Percentiles rank a stretch among this genome's conserved stretches.
These are phyloP conservation scores for Chytriomyces sp. DNA, from an alignment of 192 early-diverging fungal species.

Conservation along the genomic window DNA sequence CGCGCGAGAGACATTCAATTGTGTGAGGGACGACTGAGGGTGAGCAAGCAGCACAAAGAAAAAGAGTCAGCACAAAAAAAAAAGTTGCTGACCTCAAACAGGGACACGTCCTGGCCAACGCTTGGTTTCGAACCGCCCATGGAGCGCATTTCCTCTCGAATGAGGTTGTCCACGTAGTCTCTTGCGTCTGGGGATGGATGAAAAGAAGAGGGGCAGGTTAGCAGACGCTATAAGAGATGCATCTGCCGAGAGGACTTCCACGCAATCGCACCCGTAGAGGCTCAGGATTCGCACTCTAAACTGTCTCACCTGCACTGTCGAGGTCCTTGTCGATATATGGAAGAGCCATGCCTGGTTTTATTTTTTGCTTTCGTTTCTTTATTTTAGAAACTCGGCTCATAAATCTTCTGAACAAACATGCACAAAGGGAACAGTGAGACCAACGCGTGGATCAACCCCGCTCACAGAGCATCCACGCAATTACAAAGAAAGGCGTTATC, in stretches of 20 bases:
- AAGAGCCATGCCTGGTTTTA: constrained; percentile 30
- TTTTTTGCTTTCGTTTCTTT: no score
- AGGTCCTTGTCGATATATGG: constrained; percentile 50
- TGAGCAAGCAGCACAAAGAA: not conserved
- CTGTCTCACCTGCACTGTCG: constrained; percentile 26
- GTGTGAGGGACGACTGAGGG: not conserved
- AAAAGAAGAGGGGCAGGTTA: not conserved
- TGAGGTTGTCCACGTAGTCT: constrained; percentile 20
- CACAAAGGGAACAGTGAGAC: no score
- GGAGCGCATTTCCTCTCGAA: constrained; percentile 10
- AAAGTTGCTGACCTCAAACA: constrained; percentile 30
- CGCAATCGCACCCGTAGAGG: not conserved
- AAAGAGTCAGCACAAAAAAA: not conserved
- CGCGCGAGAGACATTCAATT: no score
- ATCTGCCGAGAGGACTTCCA: not conserved
- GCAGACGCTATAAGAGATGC: not conserved
- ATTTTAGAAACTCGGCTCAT: no score
- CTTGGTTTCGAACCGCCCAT: not conserved
- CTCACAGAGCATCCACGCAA: no score
- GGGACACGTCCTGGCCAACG: constrained; percentile 7
- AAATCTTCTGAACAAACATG: no score
- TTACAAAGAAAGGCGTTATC: no score
- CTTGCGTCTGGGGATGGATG: not conserved
- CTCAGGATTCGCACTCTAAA: not conserved
- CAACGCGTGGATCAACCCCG: no score